These are phyloP conservation scores for Yamadazyma insecticola DNA, from an alignment of 805 yeast genomes.

Conservation along the genomic window DNA sequence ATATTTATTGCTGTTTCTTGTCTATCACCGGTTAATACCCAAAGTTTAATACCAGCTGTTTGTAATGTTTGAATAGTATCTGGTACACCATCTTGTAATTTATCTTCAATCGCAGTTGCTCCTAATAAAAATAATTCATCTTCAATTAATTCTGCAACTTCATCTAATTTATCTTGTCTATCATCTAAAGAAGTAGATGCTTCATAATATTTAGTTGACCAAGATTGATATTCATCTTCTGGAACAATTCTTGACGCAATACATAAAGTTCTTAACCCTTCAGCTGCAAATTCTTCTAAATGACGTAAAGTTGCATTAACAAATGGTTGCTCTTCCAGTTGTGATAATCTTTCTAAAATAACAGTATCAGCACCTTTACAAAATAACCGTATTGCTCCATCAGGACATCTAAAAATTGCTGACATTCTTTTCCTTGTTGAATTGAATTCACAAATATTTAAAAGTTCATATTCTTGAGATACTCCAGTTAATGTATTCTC, in stretches of 20 bases:
- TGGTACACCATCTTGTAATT: conserved; percentile 96
- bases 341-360: conserved; percentile 75
- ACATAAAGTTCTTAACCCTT: conserved; percentile 92
- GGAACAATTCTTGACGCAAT: conserved; percentile 79
- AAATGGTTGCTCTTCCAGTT: conserved; percentile 62
- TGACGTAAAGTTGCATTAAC: conserved; percentile 79
- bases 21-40: conserved; percentile 98
- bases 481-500: conserved; percentile 43
- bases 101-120: conserved; percentile 98
- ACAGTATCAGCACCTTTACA: conserved; percentile 99
- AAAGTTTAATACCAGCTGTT: conserved; percentile 92
- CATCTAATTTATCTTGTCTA: conserved; percentile 74
- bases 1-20: conserved; percentile 98
- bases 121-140: conserved; percentile 76
- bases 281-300: conserved; percentile 93
- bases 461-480: conserved; percentile 61
- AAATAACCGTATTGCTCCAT: conserved; percentile 80
- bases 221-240: conserved; percentile 67
- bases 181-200: conserved; percentile 81
- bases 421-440: conserved; percentile 98
- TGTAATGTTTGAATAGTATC: conserved; percentile 94
- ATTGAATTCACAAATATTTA: conserved; percentile 93
- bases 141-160: conserved; percentile 87
- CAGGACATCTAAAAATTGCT: conserved; percentile 90
- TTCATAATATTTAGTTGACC: conserved; percentile 63